Conservation (phyloP, 2,329 filamentous ascomycete species). For the Claviceps citrina region DNA sequence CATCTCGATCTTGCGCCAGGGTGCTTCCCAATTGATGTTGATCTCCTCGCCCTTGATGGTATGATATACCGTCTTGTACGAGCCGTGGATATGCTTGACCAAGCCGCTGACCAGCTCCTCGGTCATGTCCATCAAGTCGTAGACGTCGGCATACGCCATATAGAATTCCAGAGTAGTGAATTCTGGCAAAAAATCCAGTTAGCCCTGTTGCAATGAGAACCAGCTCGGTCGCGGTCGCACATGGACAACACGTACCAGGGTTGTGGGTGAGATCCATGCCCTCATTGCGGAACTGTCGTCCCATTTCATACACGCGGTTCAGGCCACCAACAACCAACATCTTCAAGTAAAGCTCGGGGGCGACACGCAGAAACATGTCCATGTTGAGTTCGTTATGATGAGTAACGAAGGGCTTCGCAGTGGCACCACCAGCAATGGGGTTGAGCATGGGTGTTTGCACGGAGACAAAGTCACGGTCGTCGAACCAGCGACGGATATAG, state of each 20-base stretch:
- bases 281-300: constrained; percentile 91
- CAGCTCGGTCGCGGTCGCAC: too few species aligned
- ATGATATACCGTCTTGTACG: constrained; percentile 72
- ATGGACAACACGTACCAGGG: constrained; percentile 25
- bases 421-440: constrained; percentile 85
- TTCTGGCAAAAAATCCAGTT: constrained; percentile 37
- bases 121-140: constrained; percentile 67
- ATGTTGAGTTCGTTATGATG: constrained; percentile 93
- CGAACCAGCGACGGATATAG: constrained; percentile 80
- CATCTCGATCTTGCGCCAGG: constrained; percentile 92
- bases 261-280: constrained; percentile 66
- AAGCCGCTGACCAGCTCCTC: constrained; percentile 85
- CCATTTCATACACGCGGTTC: constrained; percentile 89
- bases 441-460: constrained; percentile 98
- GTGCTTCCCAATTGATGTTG: constrained; percentile 88
- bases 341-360: constrained; percentile 94
- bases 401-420: constrained; percentile 81
- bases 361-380: constrained; percentile 88
- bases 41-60: constrained; percentile 76
- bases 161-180: constrained; percentile 98
- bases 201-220: not conserved
- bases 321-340: constrained; percentile 87
- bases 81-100: constrained; percentile 76
- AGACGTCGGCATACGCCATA: constrained; percentile 79
- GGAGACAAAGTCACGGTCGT: constrained; percentile 75